Evolutionary conservation across 2,329 filamentous ascomycete species (phyloP).

Genomic region (Stemphylium vesicarium): DNA sequence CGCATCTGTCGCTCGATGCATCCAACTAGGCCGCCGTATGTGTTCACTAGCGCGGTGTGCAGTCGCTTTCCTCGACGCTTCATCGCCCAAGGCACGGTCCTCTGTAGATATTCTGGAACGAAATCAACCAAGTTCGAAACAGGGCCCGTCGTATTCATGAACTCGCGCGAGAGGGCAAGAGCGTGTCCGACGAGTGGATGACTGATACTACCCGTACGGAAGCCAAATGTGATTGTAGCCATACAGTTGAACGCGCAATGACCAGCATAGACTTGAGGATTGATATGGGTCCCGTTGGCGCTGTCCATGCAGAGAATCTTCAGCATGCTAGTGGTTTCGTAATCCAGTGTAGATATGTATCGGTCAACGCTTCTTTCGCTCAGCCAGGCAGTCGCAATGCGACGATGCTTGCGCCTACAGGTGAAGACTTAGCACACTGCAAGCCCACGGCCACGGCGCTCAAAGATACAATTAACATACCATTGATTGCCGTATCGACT

Average conservation of each 20-base stretch:
- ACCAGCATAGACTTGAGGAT: neutral
- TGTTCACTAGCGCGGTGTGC: neutral
- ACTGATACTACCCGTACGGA: neutral
- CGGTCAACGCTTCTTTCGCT: constrained; percentile 16
- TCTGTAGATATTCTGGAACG: neutral
- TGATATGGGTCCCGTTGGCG: constrained; percentile 1
- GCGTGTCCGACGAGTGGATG: neutral
- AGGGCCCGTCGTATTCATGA: neutral
- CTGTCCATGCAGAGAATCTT: constrained; percentile 16
- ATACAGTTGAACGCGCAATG: neutral
- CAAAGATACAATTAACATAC: neutral
- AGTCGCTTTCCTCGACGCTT: neutral
- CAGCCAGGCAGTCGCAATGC: constrained; percentile 21
- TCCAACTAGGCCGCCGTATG: neutral
- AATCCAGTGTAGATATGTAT: constrained; percentile 24
- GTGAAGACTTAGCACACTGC: neutral
- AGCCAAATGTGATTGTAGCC: constrained; percentile 1
- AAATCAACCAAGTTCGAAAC: constrained; percentile 2
- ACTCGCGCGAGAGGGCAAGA: neutral
- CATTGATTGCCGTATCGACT: neutral
- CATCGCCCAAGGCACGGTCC: neutral
- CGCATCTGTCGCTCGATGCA: constrained; percentile 3
- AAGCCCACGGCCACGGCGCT: neutral
- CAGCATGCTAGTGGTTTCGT: constrained; percentile 26
- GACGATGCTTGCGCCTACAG: constrained; percentile 21